Base-by-base conservation (phyloP, 106 monocot genomes). In the Phalaenopsis aphrodite region DNA sequence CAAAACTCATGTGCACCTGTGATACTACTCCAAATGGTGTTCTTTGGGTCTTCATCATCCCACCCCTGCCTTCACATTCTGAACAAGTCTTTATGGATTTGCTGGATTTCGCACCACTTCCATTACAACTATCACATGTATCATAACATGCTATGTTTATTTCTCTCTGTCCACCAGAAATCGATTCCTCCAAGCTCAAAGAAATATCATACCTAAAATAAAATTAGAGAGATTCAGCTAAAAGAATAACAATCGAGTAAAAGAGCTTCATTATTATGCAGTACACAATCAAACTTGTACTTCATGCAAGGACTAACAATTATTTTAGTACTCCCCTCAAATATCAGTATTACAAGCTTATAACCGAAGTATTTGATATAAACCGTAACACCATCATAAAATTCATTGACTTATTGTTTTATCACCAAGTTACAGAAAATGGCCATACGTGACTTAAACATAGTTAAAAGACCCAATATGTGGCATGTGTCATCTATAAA, bases 11-110 rank as follows among this genome's bases (percentile, higher is more conserved):
- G 16, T 5, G 76, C 49, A 99, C 99, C 93, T 95, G 99, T 82
- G 99, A 93, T 23, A 99, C 84, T 64, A 91, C 55, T 78, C 99
- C 99, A 88, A 95, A 91, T 67, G 91, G 93, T 78, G 99, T 95
- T 87, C 85, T 93, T 66, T 91, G 92, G n/a, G 89, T 85, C 80
- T 80, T 89, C 87, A 95, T 86, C 15, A 91, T 81, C 46, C 85
- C 76, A 72, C 99, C 99, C 79, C 88, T 89, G 56, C 99, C 99
- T 30, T 88, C 84, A 84, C 99, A 99, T 79, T 91, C 87, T 9
- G 72, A 77, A 72, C 99, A 99, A 55, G 81, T 42, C 82, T 89
- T 93, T 79, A 99, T 88, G 72, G 75, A 86, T 85, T 77, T 78
- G 45, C 77, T 88, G 79, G 90, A 92, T 81, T 88, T 99, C 78